Percentiles rank a stretch among this genome's conserved stretches.
These are phyloP conservation scores for Tylopilus sp. DNA, from an alignment of 1,284 basidiomycete genomes.

Conservation along the genomic window DNA sequence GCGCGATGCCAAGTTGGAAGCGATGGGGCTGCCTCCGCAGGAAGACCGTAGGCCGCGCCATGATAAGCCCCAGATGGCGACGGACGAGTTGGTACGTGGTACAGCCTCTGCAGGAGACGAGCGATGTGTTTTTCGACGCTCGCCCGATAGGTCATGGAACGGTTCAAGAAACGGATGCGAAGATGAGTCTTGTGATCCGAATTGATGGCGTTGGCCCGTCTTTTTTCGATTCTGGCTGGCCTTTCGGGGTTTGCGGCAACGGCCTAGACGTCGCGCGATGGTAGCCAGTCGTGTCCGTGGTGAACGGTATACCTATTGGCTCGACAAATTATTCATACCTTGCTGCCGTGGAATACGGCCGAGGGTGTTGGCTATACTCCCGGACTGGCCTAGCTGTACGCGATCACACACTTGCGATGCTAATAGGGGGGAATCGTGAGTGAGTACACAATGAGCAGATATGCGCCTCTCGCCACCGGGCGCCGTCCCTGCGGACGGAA, in stretches of 20 bases:
- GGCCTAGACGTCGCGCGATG: background rate
- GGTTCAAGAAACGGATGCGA: slow-evolving; percentile 84
- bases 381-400: too few species aligned
- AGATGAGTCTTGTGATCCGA: slow-evolving; percentile 41
- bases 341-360: background rate
- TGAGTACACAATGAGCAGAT: too few species aligned
- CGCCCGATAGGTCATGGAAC: slow-evolving; percentile 67
- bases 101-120: too few species aligned
- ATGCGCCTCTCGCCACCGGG: too few species aligned
- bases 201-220: background rate
- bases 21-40: slow-evolving; percentile 67
- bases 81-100: slow-evolving; percentile 75
- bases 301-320: background rate
- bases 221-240: too few species aligned
- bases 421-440: too few species aligned
- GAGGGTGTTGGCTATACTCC: too few species aligned
- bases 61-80: slow-evolving; percentile 75
- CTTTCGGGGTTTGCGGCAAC: background rate
- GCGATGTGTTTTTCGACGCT: background rate
- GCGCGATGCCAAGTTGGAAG: slow-evolving; percentile 79
- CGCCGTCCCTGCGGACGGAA: too few species aligned
- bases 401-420: too few species aligned
- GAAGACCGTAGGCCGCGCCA: slow-evolving; percentile 52
- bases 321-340: background rate
- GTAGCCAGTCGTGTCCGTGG: background rate